Evolutionary conservation across 202 grass and related monocot genomes (phyloP), one percentile per base, ranked within the genome.

Genomic region (Brachypodium distachyon): DNA sequence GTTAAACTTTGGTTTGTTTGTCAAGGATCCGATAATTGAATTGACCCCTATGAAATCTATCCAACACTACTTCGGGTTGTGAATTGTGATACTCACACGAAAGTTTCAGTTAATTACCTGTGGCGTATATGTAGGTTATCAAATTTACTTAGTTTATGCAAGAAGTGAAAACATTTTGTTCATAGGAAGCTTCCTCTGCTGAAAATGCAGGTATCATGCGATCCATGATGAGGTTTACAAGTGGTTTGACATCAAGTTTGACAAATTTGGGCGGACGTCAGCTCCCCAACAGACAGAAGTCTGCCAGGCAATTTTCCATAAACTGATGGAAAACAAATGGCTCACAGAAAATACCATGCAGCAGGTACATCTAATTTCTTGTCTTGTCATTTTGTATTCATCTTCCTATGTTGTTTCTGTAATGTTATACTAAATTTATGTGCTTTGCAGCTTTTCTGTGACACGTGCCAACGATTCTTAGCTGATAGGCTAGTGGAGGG

Each of bases 181-280:
- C 70, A 42, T 54, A 59, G 32, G 18, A 68, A 75, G 13, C 44
- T 73, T 41, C 17, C 21, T 36, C 28, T 82, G 19, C 68, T 73
- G n/a, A 48, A 61, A 82, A 44, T 83, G 36, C 74, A 96, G 96
- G 80, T 99, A 99, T 28, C 87, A 99, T 83, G 87, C 87, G 28
- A 95, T 99, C 78, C 92, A 99, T 56, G 75, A 43, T 12, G 92
- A 99, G 50, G 87, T 99, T 50, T 99, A 99, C 52, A 87, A 90
- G 81, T 99, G 96, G 96, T 99, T 96, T 67, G 79, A 92, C 77
- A 98, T 98, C 62, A 95, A 93, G 62, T 98, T 98, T 81, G 91
- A 98, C 46, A 83, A 95, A 67, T 98, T 98, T 89, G 95, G 95
- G 41, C 82, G 89, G 9, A 98, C 91, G 4, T 98, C 92, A 22